Conservation (phyloP, 2,329 filamentous ascomycete species). For the Fusarium tjaetaba region DNA sequence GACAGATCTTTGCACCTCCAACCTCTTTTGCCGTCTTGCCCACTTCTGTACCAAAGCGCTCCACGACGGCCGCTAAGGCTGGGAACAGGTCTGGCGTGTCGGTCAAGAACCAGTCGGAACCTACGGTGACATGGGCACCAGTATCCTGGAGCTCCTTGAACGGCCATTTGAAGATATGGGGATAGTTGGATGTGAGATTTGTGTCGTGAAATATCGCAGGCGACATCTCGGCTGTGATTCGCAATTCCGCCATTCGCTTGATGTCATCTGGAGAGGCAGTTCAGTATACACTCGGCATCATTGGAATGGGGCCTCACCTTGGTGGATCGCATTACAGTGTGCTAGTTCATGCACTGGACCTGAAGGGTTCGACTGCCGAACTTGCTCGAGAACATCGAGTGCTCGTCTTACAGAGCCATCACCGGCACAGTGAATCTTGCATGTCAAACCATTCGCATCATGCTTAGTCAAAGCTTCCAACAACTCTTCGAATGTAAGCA, state of each 20-base stretch:
- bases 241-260: background rate
- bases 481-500: background rate
- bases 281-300: background rate
- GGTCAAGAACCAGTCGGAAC: background rate
- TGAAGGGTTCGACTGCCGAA: background rate
- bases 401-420: background rate
- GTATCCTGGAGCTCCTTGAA: background rate
- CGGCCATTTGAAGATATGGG: background rate
- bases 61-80: background rate
- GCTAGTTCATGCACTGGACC: background rate
- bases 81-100: background rate
- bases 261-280: background rate
- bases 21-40: background rate
- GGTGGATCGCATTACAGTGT: background rate
- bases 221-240: background rate
- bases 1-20: background rate
- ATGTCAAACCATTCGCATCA: background rate
- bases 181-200: background rate
- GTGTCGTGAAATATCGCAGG: background rate
- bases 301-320: fast-evolving
- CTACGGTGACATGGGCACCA: background rate
- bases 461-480: background rate
- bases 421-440: background rate
- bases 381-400: background rate
- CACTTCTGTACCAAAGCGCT: background rate